Evolutionary conservation across 768 basidiomycete species (phyloP), one percentile per base, ranked within the genome.

Genomic region (Lactarius pseudohatsudake): DNA sequence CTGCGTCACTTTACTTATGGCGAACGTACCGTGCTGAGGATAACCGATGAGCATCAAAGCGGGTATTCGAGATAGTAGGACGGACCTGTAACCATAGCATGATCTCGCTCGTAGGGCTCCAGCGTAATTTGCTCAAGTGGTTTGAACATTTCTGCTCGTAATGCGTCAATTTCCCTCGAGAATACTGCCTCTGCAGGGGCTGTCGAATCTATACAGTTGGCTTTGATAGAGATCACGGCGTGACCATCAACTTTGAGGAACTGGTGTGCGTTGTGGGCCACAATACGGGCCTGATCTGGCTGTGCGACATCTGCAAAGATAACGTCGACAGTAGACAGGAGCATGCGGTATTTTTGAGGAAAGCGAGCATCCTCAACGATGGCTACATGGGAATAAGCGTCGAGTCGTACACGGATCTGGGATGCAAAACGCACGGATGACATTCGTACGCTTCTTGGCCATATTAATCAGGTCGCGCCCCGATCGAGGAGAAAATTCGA

Each of bases 361-460:
- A 94, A 81, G 69, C 97, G 94, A 28, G 97, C 97, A 74, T 99
- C 97, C 77, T 98, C 97, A 58, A 99, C 85, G 75, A 99, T 99
- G 47, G 96, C 92, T 94, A 61, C 5, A 71, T 26, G 59, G 64
- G 57, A 36, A 43, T 60, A 8, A 41, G 61, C 40, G 28, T 62
- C 30, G 40, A 22, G 36, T 9, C 7, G 53, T 34, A 47, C 2
- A 43, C 32, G 26, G 41, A 45, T 10, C 16, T 47, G 5, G 26
- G 6, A 32, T 10, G 58, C 41, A 56, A 38, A 3, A 83, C 91
- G 65, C 79, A 96, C 94, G 97, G 74, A 98, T 96, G 70, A 98
- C 94, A 77, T 98, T 99, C 70, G 97, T 98, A 66, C 97, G 85
- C 80, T 97, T 98, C 81, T 98, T 98, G 40, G 97, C 96, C 97